These are phyloP conservation scores for Bathelium albidoporum DNA, from an alignment of 495 filamentous ascomycete species.

Conservation along the genomic window DNA sequence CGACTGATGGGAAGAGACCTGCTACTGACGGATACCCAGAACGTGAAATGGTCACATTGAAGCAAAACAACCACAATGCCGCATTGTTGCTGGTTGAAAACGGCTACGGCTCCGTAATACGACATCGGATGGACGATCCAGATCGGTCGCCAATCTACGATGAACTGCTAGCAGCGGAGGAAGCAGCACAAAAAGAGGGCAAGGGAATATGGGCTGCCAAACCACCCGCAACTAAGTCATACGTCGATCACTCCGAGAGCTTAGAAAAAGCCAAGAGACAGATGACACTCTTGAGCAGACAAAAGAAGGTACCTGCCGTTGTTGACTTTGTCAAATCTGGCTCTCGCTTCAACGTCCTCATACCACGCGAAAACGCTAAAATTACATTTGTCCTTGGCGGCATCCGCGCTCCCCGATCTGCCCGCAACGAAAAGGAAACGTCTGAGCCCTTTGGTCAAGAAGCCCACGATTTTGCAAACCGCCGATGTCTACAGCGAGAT, in stretches of 20 bases:
- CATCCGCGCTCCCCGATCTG: conserved; percentile 83
- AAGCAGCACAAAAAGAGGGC: conserved; percentile 67
- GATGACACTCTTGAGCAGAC: conserved; percentile 71
- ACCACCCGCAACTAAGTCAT: conserved; percentile 64
- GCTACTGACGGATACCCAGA: conserved; percentile 87
- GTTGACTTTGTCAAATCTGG: conserved; percentile 97
- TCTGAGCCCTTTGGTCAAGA: conserved; percentile 93
- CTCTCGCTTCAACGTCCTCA: conserved; percentile 83
- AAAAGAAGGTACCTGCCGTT: conserved; percentile 84
- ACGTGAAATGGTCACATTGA: conserved; percentile 84
- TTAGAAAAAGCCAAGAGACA: conserved; percentile 93
- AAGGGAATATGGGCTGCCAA: conserved; percentile 94
- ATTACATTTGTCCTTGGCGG: conserved; percentile 91
- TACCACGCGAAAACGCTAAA: conserved; percentile 89
- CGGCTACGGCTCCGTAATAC: conserved; percentile 84
- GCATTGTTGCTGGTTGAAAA: conserved; percentile 76
- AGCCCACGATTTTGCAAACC: conserved; percentile 80
- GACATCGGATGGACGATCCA: conserved; percentile 83
- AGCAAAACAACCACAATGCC: conserved; percentile 75
- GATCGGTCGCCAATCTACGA: conserved; percentile 93
- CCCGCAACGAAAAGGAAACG: conserved; percentile 66
- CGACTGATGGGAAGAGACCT: conserved; percentile 80
- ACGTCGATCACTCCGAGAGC: conserved; percentile 81
- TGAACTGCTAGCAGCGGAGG: conserved; percentile 79
- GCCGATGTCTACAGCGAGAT: conserved; percentile 83